Base-by-base conservation (phyloP, 1,139 yeast species). In the Casaregolazyma lundiana region DNA sequence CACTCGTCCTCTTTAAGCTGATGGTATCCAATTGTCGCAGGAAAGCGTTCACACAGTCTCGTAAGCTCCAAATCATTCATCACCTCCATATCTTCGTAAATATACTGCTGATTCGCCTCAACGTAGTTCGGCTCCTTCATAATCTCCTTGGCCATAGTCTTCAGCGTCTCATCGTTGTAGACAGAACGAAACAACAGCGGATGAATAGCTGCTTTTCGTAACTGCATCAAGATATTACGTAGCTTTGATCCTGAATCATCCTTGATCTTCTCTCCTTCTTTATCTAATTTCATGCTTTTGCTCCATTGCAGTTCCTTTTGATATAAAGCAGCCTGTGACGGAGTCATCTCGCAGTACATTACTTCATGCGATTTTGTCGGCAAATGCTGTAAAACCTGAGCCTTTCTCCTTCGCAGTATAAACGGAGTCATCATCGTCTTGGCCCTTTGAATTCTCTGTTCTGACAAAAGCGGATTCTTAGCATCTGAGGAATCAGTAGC, bases 371-470 rank as follows among this genome's bases (percentile, higher is more conserved):
- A 67, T 62, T 94, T 92, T 22, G 76, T 73, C 0, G 98, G 98
- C 54, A 92, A 71, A 63, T 92, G 94, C 60, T 85, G 79, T 62
- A 92, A 74, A 8, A 92, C 98, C 65, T 92, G 97, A 49, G 80
- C 85, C 68, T 92, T 92, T 61, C 84, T 84, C 63, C 99, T 81
- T 64, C 99, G 77, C 58, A 92, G 71, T 7, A 92, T 92, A 69
- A 92, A 92, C 4, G 99, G 99, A 2, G 95, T 85, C 98, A 92
- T 92, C 97, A 92, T 92, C 2, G 94, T 84, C 64, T 87, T 88
- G 5, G 99, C 99, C 61, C 89, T 85, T 38, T 81, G 77, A 51
- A 92, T 89, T 1, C 98, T 95, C 66, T 92, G 95, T 55, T 84
- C 83, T 0, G 97, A 88, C 41, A 92, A 70, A 46, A 92, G 73